These are phyloP conservation scores for Scytalidium lignicola DNA, from an alignment of 2,329 filamentous ascomycete species.

Conservation along the genomic window DNA sequence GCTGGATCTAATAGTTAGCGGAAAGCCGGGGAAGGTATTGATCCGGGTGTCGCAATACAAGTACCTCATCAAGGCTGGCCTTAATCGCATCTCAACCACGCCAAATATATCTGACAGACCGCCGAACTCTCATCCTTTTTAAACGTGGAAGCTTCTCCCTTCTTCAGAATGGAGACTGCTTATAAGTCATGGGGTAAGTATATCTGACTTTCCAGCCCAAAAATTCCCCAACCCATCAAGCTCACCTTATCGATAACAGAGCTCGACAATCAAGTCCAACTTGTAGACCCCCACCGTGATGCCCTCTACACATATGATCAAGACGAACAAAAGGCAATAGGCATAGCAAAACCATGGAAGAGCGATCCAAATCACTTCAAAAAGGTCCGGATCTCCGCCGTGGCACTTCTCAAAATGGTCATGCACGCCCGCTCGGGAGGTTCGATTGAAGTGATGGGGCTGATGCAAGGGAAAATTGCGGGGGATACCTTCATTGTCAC, in stretches of 20 bases:
- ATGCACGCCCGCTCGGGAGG: conserved; percentile 98
- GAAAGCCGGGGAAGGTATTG: not conserved
- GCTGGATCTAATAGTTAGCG: not conserved
- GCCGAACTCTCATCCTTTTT: not conserved
- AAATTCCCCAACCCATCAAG: conserved; percentile 4
- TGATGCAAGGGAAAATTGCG: conserved; percentile 94
- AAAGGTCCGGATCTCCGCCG: conserved; percentile 84
- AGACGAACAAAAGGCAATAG: conserved; percentile 61
- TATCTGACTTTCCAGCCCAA: conserved; percentile 11
- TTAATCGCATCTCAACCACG: not conserved
- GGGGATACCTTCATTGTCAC: conserved; percentile 85
- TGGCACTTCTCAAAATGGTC: conserved; percentile 96
- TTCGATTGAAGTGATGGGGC: conserved; percentile 88
- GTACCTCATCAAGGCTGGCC: conserved; percentile 9
- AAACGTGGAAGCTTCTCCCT: conserved; percentile 8
- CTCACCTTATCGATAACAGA: conserved; percentile 49
- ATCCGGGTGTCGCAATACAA: not conserved
- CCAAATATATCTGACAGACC: not conserved
- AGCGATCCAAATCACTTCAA: conserved; percentile 84
- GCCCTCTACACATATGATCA: conserved; percentile 83
- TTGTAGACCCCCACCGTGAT: conserved; percentile 83
- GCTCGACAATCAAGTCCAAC: conserved; percentile 77
- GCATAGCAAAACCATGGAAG: conserved; percentile 66
- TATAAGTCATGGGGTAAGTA: conserved; percentile 56
- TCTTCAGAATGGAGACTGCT: conserved; percentile 44